Conservation (phyloP, 2,329 filamentous ascomycete species). For the Penicillium sp. region DNA sequence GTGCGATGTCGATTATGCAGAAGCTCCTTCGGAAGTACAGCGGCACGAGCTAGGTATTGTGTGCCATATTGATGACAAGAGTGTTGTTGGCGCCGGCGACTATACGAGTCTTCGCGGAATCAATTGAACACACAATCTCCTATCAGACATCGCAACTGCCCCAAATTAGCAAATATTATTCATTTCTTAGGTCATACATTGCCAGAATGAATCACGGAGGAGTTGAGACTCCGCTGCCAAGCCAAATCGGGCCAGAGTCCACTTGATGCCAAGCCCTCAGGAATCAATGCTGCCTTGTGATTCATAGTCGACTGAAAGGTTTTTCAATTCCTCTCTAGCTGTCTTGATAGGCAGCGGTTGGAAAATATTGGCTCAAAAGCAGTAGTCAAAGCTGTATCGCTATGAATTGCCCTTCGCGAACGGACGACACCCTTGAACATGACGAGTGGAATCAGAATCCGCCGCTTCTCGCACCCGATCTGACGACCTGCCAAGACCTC, state of each 20-base stretch:
- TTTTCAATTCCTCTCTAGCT: no score
- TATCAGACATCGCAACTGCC: no score
- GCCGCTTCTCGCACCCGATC: conserved; percentile 49
- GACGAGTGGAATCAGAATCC: conserved; percentile 59
- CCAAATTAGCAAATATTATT: no score
- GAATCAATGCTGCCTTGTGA: conserved; percentile 8
- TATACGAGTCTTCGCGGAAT: background rate
- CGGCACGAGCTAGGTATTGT: conserved; percentile 8
- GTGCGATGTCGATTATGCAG: conserved; percentile 79
- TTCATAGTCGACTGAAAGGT: background rate
- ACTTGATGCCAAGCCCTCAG: conserved; percentile 14
- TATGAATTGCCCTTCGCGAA: conserved; percentile 60
- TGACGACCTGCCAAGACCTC: conserved; percentile 58
- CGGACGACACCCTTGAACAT: conserved; percentile 52
- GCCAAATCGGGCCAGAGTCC: conserved; percentile 9
- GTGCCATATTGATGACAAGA: background rate
- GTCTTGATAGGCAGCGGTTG: no score
- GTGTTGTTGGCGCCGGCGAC: no score
- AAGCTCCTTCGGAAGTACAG: conserved; percentile 72
- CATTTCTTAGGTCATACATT: background rate
- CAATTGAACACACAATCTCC: no score
- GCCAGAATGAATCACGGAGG: conserved; percentile 1
- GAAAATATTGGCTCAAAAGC: no score
- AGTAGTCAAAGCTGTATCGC: background rate
- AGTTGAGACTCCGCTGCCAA: conserved; percentile 11